Percentiles rank a stretch among this genome's conserved stretches.
phyloP scores from a whole-genome alignment of 768 basidiomycete species.

The Leccinellum luteum region DNA sequence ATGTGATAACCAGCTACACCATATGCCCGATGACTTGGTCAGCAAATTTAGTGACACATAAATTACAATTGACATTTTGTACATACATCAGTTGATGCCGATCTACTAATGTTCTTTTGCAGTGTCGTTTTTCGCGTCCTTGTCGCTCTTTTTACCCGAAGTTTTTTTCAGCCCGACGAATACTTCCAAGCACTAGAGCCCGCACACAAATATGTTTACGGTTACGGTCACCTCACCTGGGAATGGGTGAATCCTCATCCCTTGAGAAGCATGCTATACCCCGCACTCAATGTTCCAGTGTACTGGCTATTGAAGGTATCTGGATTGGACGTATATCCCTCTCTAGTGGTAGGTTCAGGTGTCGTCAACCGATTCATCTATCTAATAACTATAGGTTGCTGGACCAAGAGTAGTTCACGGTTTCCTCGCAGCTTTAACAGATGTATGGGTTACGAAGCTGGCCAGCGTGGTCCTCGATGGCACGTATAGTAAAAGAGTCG shows the following conservation, averaged over 20 bases:
- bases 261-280: conserved; percentile 80
- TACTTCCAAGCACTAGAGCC: conserved; percentile 94
- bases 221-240: conserved; percentile 93
- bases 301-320: conserved; percentile 67
- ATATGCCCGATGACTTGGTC: conserved; percentile 23
- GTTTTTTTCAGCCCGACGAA: conserved; percentile 97
- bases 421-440: conserved; percentile 72
- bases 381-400: conserved; percentile 47
- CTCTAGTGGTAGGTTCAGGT: conserved; percentile 57
- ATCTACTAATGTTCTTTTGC: conserved; percentile 20
- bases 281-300: conserved; percentile 73
- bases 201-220: conserved; percentile 85
- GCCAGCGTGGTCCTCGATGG: conserved; percentile 56
- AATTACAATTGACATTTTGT: not conserved
- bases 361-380: not conserved
- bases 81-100: not conserved
- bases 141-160: conserved; percentile 68
- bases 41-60: not conserved
- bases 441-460: conserved; percentile 68
- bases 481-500: conserved; percentile 35
- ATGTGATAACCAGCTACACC: conserved; percentile 42
- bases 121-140: conserved; percentile 52
- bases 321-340: conserved; percentile 47
- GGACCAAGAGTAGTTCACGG: conserved; percentile 80
- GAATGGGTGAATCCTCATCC: conserved; percentile 79